These are phyloP conservation scores for Amesomyces nigricolor DNA, from an alignment of 2,329 filamentous ascomycete genomes.

Conservation along the genomic window DNA sequence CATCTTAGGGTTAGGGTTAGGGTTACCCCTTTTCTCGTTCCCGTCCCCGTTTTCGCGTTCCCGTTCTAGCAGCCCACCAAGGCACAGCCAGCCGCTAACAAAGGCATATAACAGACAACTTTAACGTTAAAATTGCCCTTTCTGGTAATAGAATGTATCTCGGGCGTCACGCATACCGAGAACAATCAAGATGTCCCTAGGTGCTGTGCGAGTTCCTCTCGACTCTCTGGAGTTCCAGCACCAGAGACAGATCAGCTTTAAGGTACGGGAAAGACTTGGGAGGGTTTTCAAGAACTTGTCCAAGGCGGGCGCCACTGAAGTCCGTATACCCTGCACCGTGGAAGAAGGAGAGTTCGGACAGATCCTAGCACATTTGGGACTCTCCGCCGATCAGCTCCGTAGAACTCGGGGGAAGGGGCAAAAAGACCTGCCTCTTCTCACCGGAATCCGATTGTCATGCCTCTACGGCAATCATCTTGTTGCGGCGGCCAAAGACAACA, in stretches of 20 bases:
- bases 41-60: slow-evolving; percentile 12
- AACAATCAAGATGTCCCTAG: slow-evolving; percentile 13
- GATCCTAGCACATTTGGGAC: slow-evolving; percentile 10
- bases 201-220: slow-evolving; percentile 13
- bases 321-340: slow-evolving; percentile 12
- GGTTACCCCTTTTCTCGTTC: slow-evolving; percentile 16
- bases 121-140: slow-evolving; percentile 6
- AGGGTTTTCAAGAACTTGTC: slow-evolving; percentile 11
- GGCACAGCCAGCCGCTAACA: slow-evolving; percentile 10
- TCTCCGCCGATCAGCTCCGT: slow-evolving; percentile 12
- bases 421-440: slow-evolving; percentile 13
- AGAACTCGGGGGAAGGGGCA: slow-evolving; percentile 5
- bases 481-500: slow-evolving; percentile 7
- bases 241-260: slow-evolving; percentile 15
- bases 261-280: slow-evolving; percentile 14
- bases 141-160: slow-evolving; percentile 3
- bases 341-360: slow-evolving; percentile 13
- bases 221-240: slow-evolving; percentile 15
- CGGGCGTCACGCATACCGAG: slow-evolving; percentile 4
- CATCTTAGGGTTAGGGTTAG: no score
- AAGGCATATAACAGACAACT: slow-evolving; percentile 9
- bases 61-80: slow-evolving; percentile 11
- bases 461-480: slow-evolving; percentile 13
- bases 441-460: slow-evolving; percentile 7
- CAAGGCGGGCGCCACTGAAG: slow-evolving; percentile 7